Percentiles rank a stretch among this genome's conserved stretches.
These are phyloP conservation scores for Alternaria sp. DNA, from an alignment of 2,329 filamentous ascomycete species.

Conservation along the genomic window DNA sequence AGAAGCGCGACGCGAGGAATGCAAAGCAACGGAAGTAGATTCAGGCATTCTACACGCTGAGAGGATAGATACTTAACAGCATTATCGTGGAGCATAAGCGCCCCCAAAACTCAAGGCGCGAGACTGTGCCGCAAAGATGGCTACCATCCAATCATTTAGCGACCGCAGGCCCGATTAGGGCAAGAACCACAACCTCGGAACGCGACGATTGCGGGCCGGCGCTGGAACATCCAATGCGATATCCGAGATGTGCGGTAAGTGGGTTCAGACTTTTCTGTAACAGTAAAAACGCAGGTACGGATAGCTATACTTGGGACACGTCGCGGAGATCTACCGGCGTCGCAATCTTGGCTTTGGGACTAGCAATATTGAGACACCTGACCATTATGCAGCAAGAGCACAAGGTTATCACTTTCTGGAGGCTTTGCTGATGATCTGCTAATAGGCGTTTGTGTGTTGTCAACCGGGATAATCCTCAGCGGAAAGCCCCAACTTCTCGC, in stretches of 20 bases:
- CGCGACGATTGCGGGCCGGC: background rate
- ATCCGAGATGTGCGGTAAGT: slow-evolving; percentile 1
- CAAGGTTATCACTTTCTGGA: background rate
- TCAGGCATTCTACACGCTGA: slow-evolving; percentile 1
- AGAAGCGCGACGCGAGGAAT: background rate
- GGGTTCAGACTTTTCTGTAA: background rate
- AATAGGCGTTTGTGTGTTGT: background rate
- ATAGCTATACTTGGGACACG: slow-evolving; percentile 2
- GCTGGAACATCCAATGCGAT: background rate
- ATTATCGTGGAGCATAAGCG: slow-evolving; percentile 4
- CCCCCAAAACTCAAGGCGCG: slow-evolving; percentile 9
- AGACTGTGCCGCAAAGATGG: slow-evolving; percentile 6
- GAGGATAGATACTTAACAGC: slow-evolving; percentile 9
- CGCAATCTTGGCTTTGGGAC: background rate
- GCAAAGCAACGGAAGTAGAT: background rate
- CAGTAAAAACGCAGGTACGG: background rate
- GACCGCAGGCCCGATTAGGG: slow-evolving; percentile 1
- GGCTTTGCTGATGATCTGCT: background rate
- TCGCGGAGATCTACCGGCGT: background rate
- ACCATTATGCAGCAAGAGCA: background rate
- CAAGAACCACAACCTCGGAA: background rate
- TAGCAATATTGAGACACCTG: background rate
- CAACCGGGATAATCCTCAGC: background rate
- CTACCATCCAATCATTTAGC: slow-evolving; percentile 9
- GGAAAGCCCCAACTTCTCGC: slow-evolving; percentile 41